phyloP scores from a whole-genome alignment of 192 early-diverging fungal species.

The Kappamyces sp. region DNA sequence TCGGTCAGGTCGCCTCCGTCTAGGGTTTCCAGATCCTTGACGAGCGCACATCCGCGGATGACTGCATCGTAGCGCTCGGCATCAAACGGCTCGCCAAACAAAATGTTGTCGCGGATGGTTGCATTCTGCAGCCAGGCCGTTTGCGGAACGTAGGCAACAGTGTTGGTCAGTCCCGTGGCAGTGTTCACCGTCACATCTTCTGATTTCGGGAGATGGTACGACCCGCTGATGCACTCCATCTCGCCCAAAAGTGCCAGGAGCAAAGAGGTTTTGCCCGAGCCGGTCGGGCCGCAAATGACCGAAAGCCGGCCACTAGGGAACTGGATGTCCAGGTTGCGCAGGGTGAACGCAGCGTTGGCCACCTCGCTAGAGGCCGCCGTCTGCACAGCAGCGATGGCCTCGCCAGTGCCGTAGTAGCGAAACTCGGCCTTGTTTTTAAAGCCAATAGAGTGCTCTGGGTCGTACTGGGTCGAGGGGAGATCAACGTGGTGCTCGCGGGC shows the following conservation, averaged over 20 bases:
- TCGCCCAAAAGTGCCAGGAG: constrained; percentile 79
- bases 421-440: constrained; percentile 10
- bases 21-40: constrained; percentile 68
- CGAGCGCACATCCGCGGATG: constrained; percentile 66
- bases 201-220: constrained; percentile 25
- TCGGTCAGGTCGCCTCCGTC: constrained; percentile 70
- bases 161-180: not conserved
- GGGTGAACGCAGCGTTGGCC: not conserved
- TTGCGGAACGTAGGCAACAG: constrained; percentile 18
- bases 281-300: constrained; percentile 80
- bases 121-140: constrained; percentile 16
- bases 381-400: not conserved
- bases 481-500: not conserved
- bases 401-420: constrained; percentile 6
- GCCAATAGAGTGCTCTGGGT: not conserved
- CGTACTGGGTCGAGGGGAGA: not conserved
- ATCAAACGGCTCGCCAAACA: constrained; percentile 66
- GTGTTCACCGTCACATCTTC: not conserved
- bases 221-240: constrained; percentile 47
- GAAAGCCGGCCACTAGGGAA: constrained; percentile 40
- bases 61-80: constrained; percentile 63
- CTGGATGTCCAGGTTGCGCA: constrained; percentile 4
- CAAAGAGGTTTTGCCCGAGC: constrained; percentile 77
- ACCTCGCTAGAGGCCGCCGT: not conserved
- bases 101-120: constrained; percentile 52